phyloP scores from a whole-genome alignment of 768 basidiomycete species.

The Gymnopilus dilepis region DNA sequence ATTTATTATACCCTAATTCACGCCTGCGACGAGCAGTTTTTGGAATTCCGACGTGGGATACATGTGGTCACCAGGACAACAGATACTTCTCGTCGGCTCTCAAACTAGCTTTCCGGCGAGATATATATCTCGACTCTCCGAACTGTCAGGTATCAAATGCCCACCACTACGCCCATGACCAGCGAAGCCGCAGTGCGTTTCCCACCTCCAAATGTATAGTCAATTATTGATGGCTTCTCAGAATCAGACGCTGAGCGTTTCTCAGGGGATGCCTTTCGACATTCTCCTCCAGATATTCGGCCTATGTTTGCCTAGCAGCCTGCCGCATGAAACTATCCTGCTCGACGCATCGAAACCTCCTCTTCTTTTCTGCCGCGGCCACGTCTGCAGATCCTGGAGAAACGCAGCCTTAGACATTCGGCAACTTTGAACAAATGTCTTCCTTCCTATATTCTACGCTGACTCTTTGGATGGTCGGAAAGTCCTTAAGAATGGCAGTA shows the following conservation, averaged over 20 bases:
- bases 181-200: too few species aligned
- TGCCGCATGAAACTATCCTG: neutral
- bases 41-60: too few species aligned
- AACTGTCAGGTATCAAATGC: neutral
- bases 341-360: neutral
- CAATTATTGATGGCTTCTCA: too few species aligned
- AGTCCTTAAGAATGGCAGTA: neutral
- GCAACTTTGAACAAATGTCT: neutral
- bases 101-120: too few species aligned
- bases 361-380: neutral
- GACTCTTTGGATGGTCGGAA: neutral
- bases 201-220: too few species aligned
- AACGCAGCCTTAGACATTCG: neutral
- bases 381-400: slow-evolving; percentile 1
- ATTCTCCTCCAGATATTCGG: neutral
- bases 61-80: too few species aligned
- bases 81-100: too few species aligned
- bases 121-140: too few species aligned
- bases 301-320: neutral
- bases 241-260: too few species aligned
- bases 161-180: too few species aligned
- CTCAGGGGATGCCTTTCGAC: neutral
- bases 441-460: neutral
- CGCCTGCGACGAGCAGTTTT: too few species aligned
- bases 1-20: neutral